Conservation (phyloP, 257 asterid species). For the Lycium barbarum region DNA sequence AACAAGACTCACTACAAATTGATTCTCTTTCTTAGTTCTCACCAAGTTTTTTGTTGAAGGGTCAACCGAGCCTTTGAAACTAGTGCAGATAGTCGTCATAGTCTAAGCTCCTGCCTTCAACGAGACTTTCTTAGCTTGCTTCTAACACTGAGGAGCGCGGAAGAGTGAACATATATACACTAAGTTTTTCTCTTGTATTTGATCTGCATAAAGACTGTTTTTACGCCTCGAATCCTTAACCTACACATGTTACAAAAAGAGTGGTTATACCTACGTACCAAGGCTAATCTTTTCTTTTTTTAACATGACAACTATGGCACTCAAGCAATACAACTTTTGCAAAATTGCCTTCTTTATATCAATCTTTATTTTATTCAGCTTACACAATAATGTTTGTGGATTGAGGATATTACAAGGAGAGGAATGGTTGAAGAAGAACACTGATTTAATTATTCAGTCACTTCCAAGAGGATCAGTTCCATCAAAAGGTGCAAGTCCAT, state of each 20-base stretch:
- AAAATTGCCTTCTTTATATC: not conserved
- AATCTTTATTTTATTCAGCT: not conserved
- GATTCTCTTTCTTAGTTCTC: not conserved
- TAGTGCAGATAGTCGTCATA: not conserved
- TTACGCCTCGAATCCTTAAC: not conserved
- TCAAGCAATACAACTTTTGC: not conserved
- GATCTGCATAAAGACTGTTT: not conserved
- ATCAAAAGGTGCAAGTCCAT: slow-evolving; percentile 50
- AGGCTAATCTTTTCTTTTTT: not conserved
- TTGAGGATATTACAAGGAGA: slow-evolving; percentile 45
- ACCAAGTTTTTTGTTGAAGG: not conserved
- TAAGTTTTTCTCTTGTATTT: not conserved
- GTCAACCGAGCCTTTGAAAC: too few relatives aligned
- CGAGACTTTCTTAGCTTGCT: not conserved
- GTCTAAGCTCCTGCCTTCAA: not conserved
- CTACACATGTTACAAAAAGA: not conserved
- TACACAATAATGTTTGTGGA: slow-evolving; percentile 35
- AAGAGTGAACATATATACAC: not conserved
- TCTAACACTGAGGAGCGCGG: not conserved
- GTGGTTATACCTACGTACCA: not conserved
- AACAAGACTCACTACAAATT: not conserved
- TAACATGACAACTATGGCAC: slow-evolving; percentile 10
- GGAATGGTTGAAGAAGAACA: slow-evolving; percentile 32
- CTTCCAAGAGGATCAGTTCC: slow-evolving; percentile 60
- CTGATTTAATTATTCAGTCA: slow-evolving; percentile 44